Percentiles rank a stretch among this genome's conserved stretches.
Evolutionary conservation across 73 alveolate genomes (phyloP).

Genomic region (Tetrahymena thermophila): DNA sequence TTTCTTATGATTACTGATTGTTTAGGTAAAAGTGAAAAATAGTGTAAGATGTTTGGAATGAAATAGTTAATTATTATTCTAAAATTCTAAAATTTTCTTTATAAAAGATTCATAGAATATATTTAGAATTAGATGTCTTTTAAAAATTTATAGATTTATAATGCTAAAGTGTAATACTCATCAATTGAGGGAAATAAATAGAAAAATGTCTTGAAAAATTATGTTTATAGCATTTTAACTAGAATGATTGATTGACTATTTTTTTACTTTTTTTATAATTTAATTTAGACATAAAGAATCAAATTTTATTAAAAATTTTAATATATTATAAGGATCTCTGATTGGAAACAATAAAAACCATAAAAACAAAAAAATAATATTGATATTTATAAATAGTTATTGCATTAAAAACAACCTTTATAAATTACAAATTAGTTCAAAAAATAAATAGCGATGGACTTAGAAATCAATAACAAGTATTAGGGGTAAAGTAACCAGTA

Average conservation of each 20-base stretch:
- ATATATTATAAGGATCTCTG: neutral
- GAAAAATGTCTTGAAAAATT: neutral
- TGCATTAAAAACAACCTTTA: neutral
- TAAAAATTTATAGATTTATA: neutral
- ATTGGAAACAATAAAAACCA: neutral
- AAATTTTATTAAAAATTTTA: no score
- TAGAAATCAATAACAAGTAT: neutral
- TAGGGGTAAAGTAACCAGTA: neutral
- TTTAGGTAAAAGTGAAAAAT: neutral
- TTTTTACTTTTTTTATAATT: no score
- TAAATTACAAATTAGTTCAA: neutral
- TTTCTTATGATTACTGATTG: neutral
- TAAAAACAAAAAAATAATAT: neutral
- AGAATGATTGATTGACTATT: no score
- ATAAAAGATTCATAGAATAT: no score
- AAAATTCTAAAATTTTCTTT: neutral
- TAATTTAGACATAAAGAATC: neutral
- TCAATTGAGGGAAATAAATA: neutral
- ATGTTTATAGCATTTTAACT: no score
- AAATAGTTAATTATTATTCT: neutral
- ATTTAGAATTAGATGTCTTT: neutral
- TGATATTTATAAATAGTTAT: no score
- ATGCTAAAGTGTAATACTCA: neutral
- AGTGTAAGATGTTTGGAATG: neutral
- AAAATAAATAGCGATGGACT: neutral